Evolutionary conservation across 768 basidiomycete species (phyloP).

Genomic region (Boletus rubroflammeus): DNA sequence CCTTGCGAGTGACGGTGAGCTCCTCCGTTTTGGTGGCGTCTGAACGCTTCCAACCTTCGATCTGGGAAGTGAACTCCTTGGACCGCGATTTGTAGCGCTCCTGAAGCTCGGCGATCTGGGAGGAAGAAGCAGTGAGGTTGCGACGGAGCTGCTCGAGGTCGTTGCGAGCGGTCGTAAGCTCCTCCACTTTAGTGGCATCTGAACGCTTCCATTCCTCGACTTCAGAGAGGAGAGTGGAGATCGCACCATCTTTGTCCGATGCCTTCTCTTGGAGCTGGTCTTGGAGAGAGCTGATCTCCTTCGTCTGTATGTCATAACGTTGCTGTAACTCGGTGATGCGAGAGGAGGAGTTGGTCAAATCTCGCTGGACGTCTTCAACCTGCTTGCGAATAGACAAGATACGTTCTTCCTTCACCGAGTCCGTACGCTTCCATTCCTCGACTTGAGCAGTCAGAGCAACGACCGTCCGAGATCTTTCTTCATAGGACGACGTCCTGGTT

Average conservation of each 20-base stretch:
- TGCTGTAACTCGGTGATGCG: not conserved
- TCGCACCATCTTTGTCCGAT: not conserved
- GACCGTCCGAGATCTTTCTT: not conserved
- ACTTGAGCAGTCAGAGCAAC: not conserved
- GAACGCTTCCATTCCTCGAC: not conserved
- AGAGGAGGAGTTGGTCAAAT: not conserved
- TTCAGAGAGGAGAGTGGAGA: not conserved
- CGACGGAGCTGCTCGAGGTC: not conserved
- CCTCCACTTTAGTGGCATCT: not conserved
- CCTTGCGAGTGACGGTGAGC: not conserved
- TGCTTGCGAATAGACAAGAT: not conserved
- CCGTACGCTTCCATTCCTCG: not conserved
- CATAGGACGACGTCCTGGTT: not conserved
- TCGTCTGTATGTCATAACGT: not conserved
- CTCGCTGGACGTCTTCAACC: not conserved
- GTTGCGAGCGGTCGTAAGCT: not conserved
- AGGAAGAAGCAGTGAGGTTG: no score
- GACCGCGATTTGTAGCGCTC: not conserved
- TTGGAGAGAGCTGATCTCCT: not conserved
- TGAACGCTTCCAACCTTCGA: not conserved
- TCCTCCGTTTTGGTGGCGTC: not conserved
- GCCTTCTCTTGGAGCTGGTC: not conserved
- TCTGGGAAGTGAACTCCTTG: not conserved
- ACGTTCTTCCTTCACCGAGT: not conserved
- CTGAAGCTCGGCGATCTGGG: not conserved